Conservation (phyloP, 2,329 filamentous ascomycete genomes). For the Pseudogymnoascus sp. region DNA sequence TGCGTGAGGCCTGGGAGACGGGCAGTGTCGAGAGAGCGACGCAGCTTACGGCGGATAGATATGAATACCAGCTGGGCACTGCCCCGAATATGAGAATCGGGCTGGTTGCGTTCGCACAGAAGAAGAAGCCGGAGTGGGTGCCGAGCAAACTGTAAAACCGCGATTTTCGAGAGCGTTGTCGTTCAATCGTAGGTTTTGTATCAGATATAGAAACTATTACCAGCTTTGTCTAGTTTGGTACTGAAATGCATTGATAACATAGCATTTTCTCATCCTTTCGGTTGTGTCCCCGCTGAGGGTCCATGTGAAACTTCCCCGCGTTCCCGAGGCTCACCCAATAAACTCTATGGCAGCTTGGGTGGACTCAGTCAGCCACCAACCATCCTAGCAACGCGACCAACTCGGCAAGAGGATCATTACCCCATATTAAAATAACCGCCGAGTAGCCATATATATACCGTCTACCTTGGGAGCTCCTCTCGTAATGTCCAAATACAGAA, state of each 20-base stretch:
- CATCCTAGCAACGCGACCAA: constrained; percentile 2
- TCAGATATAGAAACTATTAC: neutral
- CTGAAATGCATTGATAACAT: neutral
- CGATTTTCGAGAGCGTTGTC: constrained; percentile 11
- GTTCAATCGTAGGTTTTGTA: neutral
- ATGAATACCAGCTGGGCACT: constrained; percentile 48
- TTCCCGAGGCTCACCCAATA: neutral
- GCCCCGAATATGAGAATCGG: constrained; percentile 71
- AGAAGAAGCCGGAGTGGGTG: constrained; percentile 60
- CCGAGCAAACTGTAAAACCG: constrained; percentile 50
- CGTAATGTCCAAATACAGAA: neutral
- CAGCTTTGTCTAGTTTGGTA: neutral
- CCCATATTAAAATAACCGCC: neutral
- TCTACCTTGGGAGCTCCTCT: neutral
- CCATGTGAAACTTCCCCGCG: constrained; percentile 5
- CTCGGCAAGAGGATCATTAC: constrained; percentile 3
- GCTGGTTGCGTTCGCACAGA: constrained; percentile 68
- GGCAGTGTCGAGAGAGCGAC: constrained; percentile 49
- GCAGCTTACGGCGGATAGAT: constrained; percentile 50
- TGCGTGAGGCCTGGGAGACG: constrained; percentile 67
- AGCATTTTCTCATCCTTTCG: neutral
- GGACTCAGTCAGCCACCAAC: neutral
- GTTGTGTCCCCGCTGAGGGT: neutral
- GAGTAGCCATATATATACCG: neutral
- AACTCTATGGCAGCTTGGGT: neutral